phyloP scores from a whole-genome alignment of 2,329 filamentous ascomycete genomes.

The Ploettnerulaceae sp. region DNA sequence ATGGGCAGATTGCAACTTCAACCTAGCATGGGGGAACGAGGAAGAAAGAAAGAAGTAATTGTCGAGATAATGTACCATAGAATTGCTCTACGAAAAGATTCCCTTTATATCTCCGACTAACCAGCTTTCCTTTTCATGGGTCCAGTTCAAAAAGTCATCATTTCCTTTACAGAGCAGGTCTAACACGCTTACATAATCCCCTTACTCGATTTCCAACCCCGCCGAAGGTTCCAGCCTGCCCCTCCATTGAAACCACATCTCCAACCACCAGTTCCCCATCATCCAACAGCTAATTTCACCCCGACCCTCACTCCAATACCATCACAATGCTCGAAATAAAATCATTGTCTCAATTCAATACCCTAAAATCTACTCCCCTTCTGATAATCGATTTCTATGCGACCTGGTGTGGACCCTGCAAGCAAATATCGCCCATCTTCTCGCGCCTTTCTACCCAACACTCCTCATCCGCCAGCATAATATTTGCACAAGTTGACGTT shows the following conservation, averaged over 20 bases:
- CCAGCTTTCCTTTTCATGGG: too few species aligned
- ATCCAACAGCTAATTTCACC: not conserved
- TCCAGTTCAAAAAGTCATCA: too few species aligned
- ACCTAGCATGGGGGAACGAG: too few species aligned
- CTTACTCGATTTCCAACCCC: not conserved
- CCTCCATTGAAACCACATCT: not conserved
- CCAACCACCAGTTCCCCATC: not conserved
- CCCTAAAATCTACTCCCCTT: conserved; percentile 24
- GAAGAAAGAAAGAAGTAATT: too few species aligned
- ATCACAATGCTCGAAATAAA: conserved; percentile 29
- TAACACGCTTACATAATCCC: too few species aligned
- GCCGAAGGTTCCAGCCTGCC: conserved; percentile 3
- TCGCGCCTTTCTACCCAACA: conserved; percentile 74
- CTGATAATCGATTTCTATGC: conserved; percentile 59
- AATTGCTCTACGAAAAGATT: too few species aligned
- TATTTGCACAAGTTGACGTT: conserved; percentile 87
- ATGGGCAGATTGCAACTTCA: too few species aligned
- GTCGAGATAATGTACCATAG: too few species aligned
- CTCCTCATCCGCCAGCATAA: conserved; percentile 71
- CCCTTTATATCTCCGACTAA: too few species aligned
- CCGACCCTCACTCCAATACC: not conserved
- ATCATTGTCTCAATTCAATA: conserved; percentile 31
- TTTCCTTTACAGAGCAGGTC: too few species aligned
- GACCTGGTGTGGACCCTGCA: conserved; percentile 90
- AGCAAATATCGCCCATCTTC: conserved; percentile 82